phyloP scores from a whole-genome alignment of 1,139 yeast genomes.

The Hansenula anomala region DNA sequence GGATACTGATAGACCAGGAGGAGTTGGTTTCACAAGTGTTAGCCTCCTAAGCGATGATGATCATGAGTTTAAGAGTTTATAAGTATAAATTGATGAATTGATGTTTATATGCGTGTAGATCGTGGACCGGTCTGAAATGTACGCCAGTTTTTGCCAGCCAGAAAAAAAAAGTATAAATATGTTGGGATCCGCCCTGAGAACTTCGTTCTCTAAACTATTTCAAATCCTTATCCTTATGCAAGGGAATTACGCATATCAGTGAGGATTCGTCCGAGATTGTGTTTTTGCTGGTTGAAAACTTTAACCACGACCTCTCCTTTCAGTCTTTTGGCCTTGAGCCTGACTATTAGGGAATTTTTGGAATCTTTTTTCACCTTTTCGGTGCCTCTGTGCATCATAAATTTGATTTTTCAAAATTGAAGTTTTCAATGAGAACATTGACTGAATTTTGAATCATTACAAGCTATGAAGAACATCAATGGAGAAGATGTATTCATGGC shows the following conservation, averaged over 20 bases:
- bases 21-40: constrained; percentile 2
- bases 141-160: too few species aligned
- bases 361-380: constrained; percentile 18
- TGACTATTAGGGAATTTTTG: constrained; percentile 35
- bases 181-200: not conserved
- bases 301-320: constrained; percentile 96
- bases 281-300: constrained; percentile 99
- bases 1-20: not conserved
- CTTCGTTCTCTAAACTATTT: constrained; percentile 18
- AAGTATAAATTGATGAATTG: not conserved
- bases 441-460: not conserved
- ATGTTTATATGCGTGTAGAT: constrained; percentile 1
- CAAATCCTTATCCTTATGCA: constrained; percentile 88
- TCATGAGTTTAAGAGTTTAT: constrained; percentile 15
- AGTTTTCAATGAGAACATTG: constrained; percentile 2
- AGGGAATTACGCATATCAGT: constrained; percentile 99
- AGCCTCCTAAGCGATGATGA: constrained; percentile 17
- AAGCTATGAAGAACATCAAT: too few species aligned
- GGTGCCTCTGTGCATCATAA: not conserved
- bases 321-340: constrained; percentile 33
- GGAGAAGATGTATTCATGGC: too few species aligned
- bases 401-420: constrained; percentile 1
- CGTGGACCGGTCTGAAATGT: constrained; percentile 1
- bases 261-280: constrained; percentile 99
- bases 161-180: constrained; percentile 2